Conservation (phyloP, 192 early-diverging fungal genomes). For the Coemansia sp. region DNA sequence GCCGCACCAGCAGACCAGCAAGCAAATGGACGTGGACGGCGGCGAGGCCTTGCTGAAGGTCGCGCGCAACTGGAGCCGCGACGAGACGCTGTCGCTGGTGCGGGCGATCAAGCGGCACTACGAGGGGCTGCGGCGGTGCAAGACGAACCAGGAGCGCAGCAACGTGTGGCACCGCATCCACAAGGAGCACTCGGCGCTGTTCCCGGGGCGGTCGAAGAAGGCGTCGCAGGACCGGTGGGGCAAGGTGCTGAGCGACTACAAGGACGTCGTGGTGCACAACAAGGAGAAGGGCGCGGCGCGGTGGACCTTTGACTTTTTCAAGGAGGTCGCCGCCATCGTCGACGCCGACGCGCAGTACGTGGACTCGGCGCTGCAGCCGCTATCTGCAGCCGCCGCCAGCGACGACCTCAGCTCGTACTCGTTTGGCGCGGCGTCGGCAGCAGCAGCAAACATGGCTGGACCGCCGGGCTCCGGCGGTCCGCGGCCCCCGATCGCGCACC, state of each 20-base stretch:
- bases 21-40: too few species aligned
- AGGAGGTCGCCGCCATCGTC: conserved; percentile 43
- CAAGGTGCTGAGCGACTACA: conserved; percentile 51
- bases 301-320: conserved; percentile 53
- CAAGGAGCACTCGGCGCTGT: conserved; percentile 49
- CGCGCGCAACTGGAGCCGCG: conserved; percentile 49
- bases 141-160: conserved; percentile 54
- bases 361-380: conserved; percentile 26
- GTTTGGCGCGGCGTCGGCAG: conserved; percentile 6
- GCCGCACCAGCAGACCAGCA: neutral
- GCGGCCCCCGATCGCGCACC: conserved; percentile 19
- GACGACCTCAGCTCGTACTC: conserved; percentile 29
- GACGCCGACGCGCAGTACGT: conserved; percentile 41
- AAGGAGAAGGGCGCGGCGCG: conserved; percentile 52
- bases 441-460: neutral
- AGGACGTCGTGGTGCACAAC: conserved; percentile 48
- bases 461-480: neutral
- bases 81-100: conserved; percentile 47
- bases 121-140: conserved; percentile 43
- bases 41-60: conserved; percentile 36
- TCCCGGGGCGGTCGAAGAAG: conserved; percentile 48
- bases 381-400: conserved; percentile 1
- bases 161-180: conserved; percentile 50
- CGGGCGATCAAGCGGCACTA: conserved; percentile 48
- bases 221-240: conserved; percentile 54